Base-by-base conservation (phyloP, 2,329 filamentous ascomycete species). In the Aspergillus puulaauensis region DNA sequence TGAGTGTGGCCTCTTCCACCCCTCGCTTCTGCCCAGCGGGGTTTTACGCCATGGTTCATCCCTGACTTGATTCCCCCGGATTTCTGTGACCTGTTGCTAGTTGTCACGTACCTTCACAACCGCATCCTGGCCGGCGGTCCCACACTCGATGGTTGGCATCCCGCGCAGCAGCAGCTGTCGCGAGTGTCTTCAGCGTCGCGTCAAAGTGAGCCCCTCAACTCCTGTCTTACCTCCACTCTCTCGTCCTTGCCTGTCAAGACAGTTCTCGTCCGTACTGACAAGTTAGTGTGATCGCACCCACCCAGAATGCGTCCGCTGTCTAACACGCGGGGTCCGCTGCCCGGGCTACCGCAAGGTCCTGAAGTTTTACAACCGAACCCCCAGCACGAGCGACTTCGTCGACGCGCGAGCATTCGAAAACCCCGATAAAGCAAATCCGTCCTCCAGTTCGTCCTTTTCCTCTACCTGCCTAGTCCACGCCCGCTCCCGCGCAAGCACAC, bases 91-190 rank as follows among this genome's bases (percentile, higher is more conserved):
- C 27, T 31, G 27, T 31, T 31, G 9, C 4, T 11, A 31, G 8
- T 1, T 31, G 9, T 31, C 9, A 31, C 27, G 27, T 31, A 31
- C 27, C 27, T 31, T 31, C 27, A 11, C 27, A 3, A 31, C 27
- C 9, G 8, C 27, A 31, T 31, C 27, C 27, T 31, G 27, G 1
- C 27, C 27, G 1, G 27, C 27, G 27, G 27, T 31, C 9, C 27
- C 27, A 31, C 27, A 31, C 24, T 19, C 15, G 23, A 63, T 67
- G 64, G 63, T 66, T 45, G 63, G 60, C 27, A 63, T 66, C 14
- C 65, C 63, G 43, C 64, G 59, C 33, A 66, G 59, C 46, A 62
- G 35, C n/a, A 64, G 65, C 56, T 67, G 65, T 46, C 56, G 55
- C 27, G 58, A 63, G 11, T 67, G 65, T 59, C 44, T 67, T 15